A percentile compares a stretch with the other conserved stretches of the same genome.
Conservation (phyloP, 441 rosid genomes). For the Jatropha multifida region DNA sequence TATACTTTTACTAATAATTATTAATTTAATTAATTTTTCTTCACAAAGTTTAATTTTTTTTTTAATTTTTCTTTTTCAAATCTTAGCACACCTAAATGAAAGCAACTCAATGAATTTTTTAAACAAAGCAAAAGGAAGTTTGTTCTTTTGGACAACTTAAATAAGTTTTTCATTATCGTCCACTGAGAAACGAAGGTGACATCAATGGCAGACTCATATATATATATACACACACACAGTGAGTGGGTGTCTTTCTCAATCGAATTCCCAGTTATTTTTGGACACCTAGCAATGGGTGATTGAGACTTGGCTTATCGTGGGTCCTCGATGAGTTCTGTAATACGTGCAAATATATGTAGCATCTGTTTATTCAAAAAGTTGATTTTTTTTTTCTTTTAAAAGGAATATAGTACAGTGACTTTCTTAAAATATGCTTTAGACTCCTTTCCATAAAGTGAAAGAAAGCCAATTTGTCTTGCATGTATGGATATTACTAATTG, state of each 20-base stretch:
- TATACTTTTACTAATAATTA: no score
- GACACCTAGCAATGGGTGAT: constrained; percentile 13
- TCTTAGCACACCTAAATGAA: neutral
- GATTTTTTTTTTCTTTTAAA: neutral
- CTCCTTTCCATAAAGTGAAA: neutral
- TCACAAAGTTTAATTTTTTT: neutral
- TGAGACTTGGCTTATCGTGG: constrained; percentile 4
- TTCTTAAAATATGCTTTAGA: constrained; percentile 7
- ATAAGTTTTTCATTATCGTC: constrained; percentile 2
- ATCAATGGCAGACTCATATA: neutral
- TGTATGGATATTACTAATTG: neutral
- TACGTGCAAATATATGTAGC: neutral
- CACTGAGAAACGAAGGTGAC: constrained; percentile 1
- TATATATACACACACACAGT: no score
- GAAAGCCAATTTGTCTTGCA: neutral
- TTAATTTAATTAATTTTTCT: neutral
- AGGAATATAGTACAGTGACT: constrained; percentile 22
- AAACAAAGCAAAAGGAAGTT: neutral
- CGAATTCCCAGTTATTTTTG: neutral
- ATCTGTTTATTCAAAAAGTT: constrained; percentile 13
- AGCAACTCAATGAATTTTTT: neutral
- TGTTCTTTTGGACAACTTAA: neutral
- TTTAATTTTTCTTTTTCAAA: no score
- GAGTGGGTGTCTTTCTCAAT: no score
- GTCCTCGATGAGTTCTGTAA: neutral